These are phyloP conservation scores for Cercospora sp. DNA, from an alignment of 2,329 filamentous ascomycete genomes.

Conservation along the genomic window DNA sequence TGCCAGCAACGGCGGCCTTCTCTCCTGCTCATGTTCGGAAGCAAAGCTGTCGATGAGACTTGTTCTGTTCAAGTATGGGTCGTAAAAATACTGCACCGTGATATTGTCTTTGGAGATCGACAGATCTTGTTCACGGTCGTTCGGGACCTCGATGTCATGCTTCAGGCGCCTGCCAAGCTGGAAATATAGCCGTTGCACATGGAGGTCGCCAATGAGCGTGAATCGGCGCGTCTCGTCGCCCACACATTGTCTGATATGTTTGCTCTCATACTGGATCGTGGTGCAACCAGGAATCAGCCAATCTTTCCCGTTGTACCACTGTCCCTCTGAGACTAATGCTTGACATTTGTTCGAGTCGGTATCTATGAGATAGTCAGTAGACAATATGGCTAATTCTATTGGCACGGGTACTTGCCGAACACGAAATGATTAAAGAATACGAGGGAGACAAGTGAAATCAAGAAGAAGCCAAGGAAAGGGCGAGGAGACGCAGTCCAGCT, in stretches of 20 bases:
- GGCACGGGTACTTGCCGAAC: slow-evolving; percentile 7
- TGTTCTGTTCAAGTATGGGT: slow-evolving; percentile 61
- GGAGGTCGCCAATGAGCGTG: slow-evolving; percentile 64
- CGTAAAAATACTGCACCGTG: slow-evolving; percentile 60
- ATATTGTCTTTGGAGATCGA: slow-evolving; percentile 50
- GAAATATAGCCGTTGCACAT: slow-evolving; percentile 62
- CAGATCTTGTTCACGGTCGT: slow-evolving; percentile 45
- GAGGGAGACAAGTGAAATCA: slow-evolving; percentile 11
- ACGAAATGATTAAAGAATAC: slow-evolving; percentile 12
- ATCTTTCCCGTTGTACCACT: slow-evolving; percentile 50
- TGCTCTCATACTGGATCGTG: slow-evolving; percentile 55
- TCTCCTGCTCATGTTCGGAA: slow-evolving; percentile 38
- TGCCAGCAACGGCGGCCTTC: slow-evolving; percentile 47
- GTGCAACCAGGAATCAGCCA: slow-evolving; percentile 61
- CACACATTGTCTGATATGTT: slow-evolving; percentile 58
- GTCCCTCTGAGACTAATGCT: slow-evolving; percentile 54
- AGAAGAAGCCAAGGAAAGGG: background rate
- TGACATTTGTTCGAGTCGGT: slow-evolving; percentile 57
- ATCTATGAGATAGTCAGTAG: slow-evolving; percentile 12
- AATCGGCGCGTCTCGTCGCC: slow-evolving; percentile 47
- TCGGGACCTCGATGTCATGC: slow-evolving; percentile 40
- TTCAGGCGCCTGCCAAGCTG: slow-evolving; percentile 55
- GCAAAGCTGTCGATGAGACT: slow-evolving; percentile 46
- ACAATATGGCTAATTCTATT: background rate
- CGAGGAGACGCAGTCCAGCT: slow-evolving; percentile 1